phyloP scores from a whole-genome alignment of 1,284 basidiomycete species.

The Sutorius eximius region DNA sequence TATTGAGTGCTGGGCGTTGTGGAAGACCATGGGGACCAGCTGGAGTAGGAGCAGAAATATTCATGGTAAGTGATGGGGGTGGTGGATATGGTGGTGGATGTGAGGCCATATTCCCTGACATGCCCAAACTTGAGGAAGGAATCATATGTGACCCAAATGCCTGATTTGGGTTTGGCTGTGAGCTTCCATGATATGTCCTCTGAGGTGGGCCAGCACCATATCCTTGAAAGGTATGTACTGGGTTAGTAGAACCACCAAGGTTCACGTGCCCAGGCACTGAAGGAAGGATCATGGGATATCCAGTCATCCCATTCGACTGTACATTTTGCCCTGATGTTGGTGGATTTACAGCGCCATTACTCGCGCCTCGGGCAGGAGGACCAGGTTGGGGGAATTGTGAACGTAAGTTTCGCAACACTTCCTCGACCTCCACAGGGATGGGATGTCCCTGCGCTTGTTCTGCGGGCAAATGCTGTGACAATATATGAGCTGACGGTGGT shows the following conservation, averaged over 20 bases:
- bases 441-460: conserved; percentile 7
- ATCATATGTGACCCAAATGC: not conserved
- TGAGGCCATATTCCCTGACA: conserved; percentile 5
- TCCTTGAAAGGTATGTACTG: not conserved
- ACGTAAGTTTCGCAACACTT: conserved; percentile 15
- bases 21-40: conserved; percentile 16
- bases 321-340: not conserved
- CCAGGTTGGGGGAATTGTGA: conserved; percentile 20
- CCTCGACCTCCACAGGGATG: conserved; percentile 13
- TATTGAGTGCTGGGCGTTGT: conserved; percentile 10
- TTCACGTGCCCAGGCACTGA: not conserved
- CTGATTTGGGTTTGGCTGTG: not conserved
- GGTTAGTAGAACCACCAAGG: not conserved
- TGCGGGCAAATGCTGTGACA: not conserved
- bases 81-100: not conserved
- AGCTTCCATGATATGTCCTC: conserved; percentile 1
- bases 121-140: conserved; percentile 1
- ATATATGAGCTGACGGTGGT: not conserved
- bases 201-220: conserved; percentile 8
- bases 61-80: not conserved
- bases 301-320: not conserved
- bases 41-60: not conserved
- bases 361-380: not conserved
- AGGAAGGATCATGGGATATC: not conserved
- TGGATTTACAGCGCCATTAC: conserved; percentile 1